Conservation (phyloP, 2,329 filamentous ascomycete species). For the Colletotrichum tropicicola region DNA sequence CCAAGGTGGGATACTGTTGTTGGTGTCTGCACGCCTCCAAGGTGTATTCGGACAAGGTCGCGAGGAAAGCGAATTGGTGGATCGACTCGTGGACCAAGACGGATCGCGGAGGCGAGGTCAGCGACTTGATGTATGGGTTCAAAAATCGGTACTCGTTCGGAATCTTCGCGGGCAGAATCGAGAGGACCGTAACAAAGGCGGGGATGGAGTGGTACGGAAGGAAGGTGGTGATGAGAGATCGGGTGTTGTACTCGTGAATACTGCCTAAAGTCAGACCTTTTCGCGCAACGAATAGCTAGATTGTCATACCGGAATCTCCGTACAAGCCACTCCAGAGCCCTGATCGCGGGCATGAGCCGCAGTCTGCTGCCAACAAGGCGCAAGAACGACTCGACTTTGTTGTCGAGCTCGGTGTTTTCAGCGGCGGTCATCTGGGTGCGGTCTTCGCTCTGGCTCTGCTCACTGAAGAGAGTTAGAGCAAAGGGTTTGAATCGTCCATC, state of each 20-base stretch:
- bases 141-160: slow-evolving; percentile 84
- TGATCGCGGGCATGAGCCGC: slow-evolving; percentile 86
- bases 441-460: slow-evolving; percentile 91
- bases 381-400: slow-evolving; percentile 82
- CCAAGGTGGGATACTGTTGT: slow-evolving; percentile 78
- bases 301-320: slow-evolving; percentile 80
- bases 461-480: slow-evolving; percentile 84
- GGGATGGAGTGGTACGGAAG: slow-evolving; percentile 91
- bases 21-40: slow-evolving; percentile 76
- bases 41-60: slow-evolving; percentile 80
- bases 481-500: slow-evolving; percentile 83
- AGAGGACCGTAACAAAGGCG: slow-evolving; percentile 85
- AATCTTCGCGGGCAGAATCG: slow-evolving; percentile 82
- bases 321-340: slow-evolving; percentile 94
- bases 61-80: slow-evolving; percentile 79
- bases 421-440: slow-evolving; percentile 81
- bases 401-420: slow-evolving; percentile 85
- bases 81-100: slow-evolving; percentile 85
- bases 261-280: slow-evolving; percentile 53
- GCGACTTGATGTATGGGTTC: slow-evolving; percentile 82
- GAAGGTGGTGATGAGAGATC: slow-evolving; percentile 82
- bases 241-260: slow-evolving; percentile 90
- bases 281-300: slow-evolving; percentile 25
- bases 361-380: slow-evolving; percentile 80
- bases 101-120: slow-evolving; percentile 80